Evolutionary conservation across 805 yeast genomes (phyloP).

Genomic region (Starmerella roubikii): DNA sequence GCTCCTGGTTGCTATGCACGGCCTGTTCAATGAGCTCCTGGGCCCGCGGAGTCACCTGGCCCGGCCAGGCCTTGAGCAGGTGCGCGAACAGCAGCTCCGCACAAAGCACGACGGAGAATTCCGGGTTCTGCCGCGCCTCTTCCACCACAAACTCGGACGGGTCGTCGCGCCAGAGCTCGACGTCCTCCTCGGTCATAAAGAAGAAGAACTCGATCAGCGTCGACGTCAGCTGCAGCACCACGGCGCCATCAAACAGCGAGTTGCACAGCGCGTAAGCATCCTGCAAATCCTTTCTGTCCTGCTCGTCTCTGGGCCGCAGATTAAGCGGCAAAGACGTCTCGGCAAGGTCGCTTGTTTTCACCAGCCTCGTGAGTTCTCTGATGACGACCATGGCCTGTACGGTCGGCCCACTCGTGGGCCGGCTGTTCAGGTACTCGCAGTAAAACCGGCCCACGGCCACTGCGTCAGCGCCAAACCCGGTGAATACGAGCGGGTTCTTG

Average conservation of each 20-base stretch:
- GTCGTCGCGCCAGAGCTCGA: constrained; percentile 69
- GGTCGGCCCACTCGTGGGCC: constrained; percentile 24
- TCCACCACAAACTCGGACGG: constrained; percentile 92
- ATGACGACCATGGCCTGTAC: constrained; percentile 45
- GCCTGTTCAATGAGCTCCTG: constrained; percentile 28
- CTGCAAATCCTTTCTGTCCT: constrained; percentile 51
- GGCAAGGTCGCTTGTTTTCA: background rate
- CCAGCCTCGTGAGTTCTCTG: constrained; percentile 47
- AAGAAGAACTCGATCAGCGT: constrained; percentile 61
- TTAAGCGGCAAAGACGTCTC: constrained; percentile 24
- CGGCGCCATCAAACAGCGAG: constrained; percentile 33
- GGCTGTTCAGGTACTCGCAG: constrained; percentile 45
- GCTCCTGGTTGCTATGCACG: constrained; percentile 34
- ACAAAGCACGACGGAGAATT: constrained; percentile 71
- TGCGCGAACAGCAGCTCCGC: constrained; percentile 76
- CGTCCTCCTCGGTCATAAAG: constrained; percentile 56
- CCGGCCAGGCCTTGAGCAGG: constrained; percentile 49
- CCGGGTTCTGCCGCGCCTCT: constrained; percentile 50
- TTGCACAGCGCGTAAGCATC: constrained; percentile 40
- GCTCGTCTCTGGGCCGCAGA: constrained; percentile 40
- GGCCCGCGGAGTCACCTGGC: constrained; percentile 45
- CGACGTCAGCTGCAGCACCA: constrained; percentile 45
- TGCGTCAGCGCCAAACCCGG: constrained; percentile 22
- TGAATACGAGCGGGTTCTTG: constrained; percentile 54
- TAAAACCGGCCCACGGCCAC: constrained; percentile 46